Evolutionary conservation across 2,329 filamentous ascomycete species (phyloP).

Genomic region (Aspergillus vadensis): DNA sequence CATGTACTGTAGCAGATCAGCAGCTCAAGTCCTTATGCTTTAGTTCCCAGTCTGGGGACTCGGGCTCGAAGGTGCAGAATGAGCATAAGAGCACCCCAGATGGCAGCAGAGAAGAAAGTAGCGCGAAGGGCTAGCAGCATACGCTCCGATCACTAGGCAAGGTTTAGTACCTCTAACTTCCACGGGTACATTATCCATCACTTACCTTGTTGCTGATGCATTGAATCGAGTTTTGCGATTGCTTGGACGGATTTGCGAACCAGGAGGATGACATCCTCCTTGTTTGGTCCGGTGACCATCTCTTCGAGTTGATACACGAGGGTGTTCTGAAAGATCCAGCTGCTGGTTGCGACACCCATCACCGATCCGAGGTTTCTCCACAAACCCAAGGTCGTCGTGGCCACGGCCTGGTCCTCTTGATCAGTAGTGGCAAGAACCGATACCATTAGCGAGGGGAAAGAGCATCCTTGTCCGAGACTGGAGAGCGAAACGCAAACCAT

Average conservation of each 20-base stretch:
- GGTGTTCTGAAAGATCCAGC: slow-evolving; percentile 72
- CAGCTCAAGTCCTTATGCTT: slow-evolving; percentile 18
- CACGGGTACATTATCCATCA: background rate
- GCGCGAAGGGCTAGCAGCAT: slow-evolving; percentile 39
- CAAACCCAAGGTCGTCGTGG: slow-evolving; percentile 69
- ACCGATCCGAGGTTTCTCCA: slow-evolving; percentile 73
- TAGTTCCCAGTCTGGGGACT: slow-evolving; percentile 36
- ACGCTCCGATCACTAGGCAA: slow-evolving; percentile 38
- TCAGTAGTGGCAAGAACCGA: slow-evolving; percentile 61
- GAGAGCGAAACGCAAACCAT: slow-evolving; percentile 60
- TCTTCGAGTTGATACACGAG: slow-evolving; percentile 61
- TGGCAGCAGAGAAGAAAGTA: slow-evolving; percentile 42
- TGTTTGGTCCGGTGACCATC: slow-evolving; percentile 62
- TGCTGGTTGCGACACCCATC: slow-evolving; percentile 71
- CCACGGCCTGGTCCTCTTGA: slow-evolving; percentile 66
- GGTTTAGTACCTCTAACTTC: slow-evolving; percentile 21
- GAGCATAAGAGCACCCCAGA: slow-evolving; percentile 39
- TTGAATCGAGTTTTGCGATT: slow-evolving; percentile 48
- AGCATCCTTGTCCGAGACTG: slow-evolving; percentile 63
- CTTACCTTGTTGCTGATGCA: slow-evolving; percentile 52
- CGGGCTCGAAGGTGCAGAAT: slow-evolving; percentile 35
- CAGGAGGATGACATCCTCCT: slow-evolving; percentile 53
- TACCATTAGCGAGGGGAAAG: slow-evolving; percentile 66
- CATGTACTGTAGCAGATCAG: background rate
- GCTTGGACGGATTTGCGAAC: slow-evolving; percentile 55